phyloP scores from a whole-genome alignment of 202 grass and related monocot genomes.

The Eragrostis tef region DNA sequence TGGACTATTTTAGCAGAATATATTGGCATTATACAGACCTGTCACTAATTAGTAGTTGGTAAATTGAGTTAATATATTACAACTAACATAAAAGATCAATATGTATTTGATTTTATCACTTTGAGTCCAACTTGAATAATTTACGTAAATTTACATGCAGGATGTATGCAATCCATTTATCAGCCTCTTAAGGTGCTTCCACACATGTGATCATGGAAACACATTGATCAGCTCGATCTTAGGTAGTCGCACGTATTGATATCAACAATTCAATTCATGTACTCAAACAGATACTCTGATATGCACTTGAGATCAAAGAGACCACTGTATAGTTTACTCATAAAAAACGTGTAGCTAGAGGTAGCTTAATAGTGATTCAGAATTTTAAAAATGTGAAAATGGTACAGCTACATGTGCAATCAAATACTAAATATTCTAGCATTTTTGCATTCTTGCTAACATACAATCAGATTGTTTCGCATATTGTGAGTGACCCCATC shows the following conservation, averaged over 20 bases:
- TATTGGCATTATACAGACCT: no score
- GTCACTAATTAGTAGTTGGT: no score
- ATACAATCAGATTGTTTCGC: not conserved
- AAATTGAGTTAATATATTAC: no score
- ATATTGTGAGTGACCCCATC: no score
- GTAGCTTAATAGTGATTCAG: not conserved
- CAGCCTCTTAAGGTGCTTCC: not conserved
- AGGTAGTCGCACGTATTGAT: not conserved
- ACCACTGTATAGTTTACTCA: not conserved
- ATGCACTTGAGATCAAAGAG: not conserved
- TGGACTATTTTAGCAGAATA: no score
- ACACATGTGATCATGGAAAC: slow-evolving; percentile 39
- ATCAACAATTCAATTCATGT: not conserved
- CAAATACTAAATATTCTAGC: no score
- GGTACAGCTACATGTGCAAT: not conserved
- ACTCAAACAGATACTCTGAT: not conserved
- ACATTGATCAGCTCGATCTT: not conserved
- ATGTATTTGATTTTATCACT: not conserved
- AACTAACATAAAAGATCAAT: not conserved
- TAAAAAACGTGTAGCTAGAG: not conserved
- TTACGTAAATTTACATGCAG: not conserved
- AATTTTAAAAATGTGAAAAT: not conserved
- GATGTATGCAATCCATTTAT: not conserved
- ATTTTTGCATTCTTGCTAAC: not conserved
- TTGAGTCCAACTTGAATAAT: not conserved